phyloP scores from a whole-genome alignment of 2,329 filamentous ascomycete species.

The Alternaria sp. region DNA sequence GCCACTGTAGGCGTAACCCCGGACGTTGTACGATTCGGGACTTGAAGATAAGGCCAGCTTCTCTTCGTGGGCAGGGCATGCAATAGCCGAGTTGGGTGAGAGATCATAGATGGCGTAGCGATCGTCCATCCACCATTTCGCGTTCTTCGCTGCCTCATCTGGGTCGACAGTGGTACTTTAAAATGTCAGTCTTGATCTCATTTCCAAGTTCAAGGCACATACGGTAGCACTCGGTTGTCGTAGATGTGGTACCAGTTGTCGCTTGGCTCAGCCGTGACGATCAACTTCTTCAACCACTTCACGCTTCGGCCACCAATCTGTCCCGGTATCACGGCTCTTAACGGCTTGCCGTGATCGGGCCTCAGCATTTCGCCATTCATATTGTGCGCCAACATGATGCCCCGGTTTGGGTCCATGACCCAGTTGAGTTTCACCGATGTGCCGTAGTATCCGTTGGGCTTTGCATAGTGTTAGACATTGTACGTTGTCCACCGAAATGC shows the following conservation, averaged over 20 bases:
- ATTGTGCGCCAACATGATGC: slow-evolving; percentile 84
- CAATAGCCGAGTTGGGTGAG: slow-evolving; percentile 83
- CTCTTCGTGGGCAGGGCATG: slow-evolving; percentile 81
- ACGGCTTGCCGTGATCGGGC: slow-evolving; percentile 85
- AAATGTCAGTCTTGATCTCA: slow-evolving; percentile 1
- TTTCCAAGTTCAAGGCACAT: slow-evolving; percentile 26
- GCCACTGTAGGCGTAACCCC: slow-evolving; percentile 87
- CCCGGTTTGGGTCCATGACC: slow-evolving; percentile 81
- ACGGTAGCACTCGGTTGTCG: slow-evolving; percentile 86
- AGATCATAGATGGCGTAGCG: slow-evolving; percentile 93
- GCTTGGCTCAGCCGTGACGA: slow-evolving; percentile 78
- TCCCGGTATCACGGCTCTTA: slow-evolving; percentile 83
- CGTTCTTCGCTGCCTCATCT: slow-evolving; percentile 75
- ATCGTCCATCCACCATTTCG: slow-evolving; percentile 84
- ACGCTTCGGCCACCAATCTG: slow-evolving; percentile 92
- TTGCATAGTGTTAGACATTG: slow-evolving; percentile 12
- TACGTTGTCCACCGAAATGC: neutral
- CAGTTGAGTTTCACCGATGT: slow-evolving; percentile 88
- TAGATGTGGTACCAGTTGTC: slow-evolving; percentile 97
- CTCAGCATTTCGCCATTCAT: slow-evolving; percentile 86
- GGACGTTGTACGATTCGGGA: slow-evolving; percentile 66
- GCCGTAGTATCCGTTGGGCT: slow-evolving; percentile 87
- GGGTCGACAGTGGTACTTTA: slow-evolving; percentile 76
- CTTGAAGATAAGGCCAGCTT: slow-evolving; percentile 59
- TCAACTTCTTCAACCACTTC: slow-evolving; percentile 87